Conservation (phyloP, 78 protist species). For the Planoprotostelium fungivorum region DNA sequence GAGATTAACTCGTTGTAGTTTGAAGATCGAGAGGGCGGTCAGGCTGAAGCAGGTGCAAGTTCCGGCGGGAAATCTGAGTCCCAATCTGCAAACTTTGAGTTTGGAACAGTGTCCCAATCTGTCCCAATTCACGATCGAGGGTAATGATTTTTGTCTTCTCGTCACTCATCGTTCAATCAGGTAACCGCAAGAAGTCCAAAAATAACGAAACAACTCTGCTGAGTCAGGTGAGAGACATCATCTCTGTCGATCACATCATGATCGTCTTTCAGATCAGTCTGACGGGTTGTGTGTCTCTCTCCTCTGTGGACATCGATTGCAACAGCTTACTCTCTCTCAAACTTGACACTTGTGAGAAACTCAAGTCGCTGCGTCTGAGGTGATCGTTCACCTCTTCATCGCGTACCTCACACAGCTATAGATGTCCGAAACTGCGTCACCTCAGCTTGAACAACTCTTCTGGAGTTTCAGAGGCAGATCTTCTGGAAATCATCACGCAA, state of each 20-base stretch:
- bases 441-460: neutral
- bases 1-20: neutral
- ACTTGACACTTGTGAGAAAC: neutral
- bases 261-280: neutral
- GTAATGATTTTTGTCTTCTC: neutral
- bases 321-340: neutral
- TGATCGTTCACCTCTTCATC: too few relatives aligned
- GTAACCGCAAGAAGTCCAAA: neutral
- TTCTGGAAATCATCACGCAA: neutral
- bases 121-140: neutral
- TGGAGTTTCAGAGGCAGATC: neutral
- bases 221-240: neutral
- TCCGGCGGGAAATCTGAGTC: neutral
- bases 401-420: too few relatives aligned
- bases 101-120: neutral
- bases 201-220: neutral
- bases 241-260: neutral
- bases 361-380: neutral
- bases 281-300: too few relatives aligned
- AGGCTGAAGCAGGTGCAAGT: neutral
- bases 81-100: neutral
- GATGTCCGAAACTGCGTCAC: neutral
- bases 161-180: neutral
- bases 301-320: too few relatives aligned
- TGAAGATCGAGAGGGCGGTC: neutral